Percentiles rank a stretch among this genome's conserved stretches.
These are phyloP conservation scores for Neltuma alba DNA, from an alignment of 306 rosid species.

Conservation along the genomic window DNA sequence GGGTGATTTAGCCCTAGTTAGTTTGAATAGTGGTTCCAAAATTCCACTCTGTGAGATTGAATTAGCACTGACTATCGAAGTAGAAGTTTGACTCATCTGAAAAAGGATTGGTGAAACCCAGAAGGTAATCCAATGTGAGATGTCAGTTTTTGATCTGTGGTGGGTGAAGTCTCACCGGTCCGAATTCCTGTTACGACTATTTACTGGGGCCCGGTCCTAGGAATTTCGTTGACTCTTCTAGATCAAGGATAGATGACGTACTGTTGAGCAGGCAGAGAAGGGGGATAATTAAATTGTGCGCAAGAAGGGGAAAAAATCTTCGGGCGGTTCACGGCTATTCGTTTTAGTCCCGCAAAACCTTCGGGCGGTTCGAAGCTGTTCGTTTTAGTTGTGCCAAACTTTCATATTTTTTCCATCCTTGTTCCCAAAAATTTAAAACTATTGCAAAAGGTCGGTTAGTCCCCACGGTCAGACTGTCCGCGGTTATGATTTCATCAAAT, in stretches of 20 bases:
- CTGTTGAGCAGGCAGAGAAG: not conserved
- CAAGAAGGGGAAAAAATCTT: too few species aligned
- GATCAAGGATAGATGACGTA: not conserved
- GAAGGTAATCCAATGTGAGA: not conserved
- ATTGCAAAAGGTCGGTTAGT: not conserved
- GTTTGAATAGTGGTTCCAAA: not conserved
- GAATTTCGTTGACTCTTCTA: not conserved
- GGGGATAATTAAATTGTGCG: not conserved
- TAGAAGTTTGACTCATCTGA: too few species aligned
- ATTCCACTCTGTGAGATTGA: not conserved
- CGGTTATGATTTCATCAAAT: not conserved
- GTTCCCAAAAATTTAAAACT: not conserved
- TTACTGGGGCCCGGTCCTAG: not conserved
- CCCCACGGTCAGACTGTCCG: not conserved
- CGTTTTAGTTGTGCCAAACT: not conserved
- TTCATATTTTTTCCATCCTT: not conserved
- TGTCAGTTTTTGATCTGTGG: not conserved
- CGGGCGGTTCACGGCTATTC: too few species aligned
- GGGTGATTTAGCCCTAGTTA: slow-evolving; percentile 15
- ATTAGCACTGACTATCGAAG: too few species aligned
- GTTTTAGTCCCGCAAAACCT: too few species aligned
- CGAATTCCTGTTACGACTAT: not conserved
- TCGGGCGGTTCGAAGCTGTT: not conserved
- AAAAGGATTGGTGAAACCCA: not conserved
- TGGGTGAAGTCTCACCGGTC: not conserved